Conservation (phyloP, 2,329 filamentous ascomycete genomes). For the Nectriaceae sp. region DNA sequence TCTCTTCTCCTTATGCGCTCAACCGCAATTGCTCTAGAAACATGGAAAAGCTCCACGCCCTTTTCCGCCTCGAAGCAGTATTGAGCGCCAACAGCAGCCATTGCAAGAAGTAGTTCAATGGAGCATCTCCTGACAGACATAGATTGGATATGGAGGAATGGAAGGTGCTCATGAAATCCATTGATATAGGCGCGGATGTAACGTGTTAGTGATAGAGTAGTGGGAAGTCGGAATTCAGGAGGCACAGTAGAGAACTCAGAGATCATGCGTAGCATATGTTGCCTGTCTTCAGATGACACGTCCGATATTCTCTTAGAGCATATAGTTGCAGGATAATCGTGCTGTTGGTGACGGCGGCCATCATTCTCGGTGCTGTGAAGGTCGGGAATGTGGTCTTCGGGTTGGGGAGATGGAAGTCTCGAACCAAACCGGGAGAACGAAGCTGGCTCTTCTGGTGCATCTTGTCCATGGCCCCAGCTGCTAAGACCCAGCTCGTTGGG, state of each 20-base stretch:
- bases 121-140: neutral
- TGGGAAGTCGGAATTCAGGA: neutral
- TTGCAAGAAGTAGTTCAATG: constrained; percentile 2
- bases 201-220: constrained; percentile 3
- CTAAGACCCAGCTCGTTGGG: neutral
- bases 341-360: neutral
- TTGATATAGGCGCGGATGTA: constrained; percentile 15
- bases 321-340: neutral
- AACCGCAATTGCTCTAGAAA: neutral
- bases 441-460: neutral
- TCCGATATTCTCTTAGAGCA: neutral
- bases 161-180: constrained; percentile 13
- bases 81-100: constrained; percentile 10
- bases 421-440: neutral
- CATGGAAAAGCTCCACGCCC: constrained; percentile 4
- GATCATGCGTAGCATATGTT: neutral
- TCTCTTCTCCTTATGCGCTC: neutral
- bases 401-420: neutral
- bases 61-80: constrained; percentile 9
- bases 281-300: neutral
- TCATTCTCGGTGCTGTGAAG: neutral
- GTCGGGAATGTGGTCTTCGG: neutral
- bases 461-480: neutral
- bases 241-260: neutral
- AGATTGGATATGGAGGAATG: constrained; percentile 11